Evolutionary conservation across 2,329 filamentous ascomycete genomes (phyloP).

Genomic region (Drechslerella stenobrocha): DNA sequence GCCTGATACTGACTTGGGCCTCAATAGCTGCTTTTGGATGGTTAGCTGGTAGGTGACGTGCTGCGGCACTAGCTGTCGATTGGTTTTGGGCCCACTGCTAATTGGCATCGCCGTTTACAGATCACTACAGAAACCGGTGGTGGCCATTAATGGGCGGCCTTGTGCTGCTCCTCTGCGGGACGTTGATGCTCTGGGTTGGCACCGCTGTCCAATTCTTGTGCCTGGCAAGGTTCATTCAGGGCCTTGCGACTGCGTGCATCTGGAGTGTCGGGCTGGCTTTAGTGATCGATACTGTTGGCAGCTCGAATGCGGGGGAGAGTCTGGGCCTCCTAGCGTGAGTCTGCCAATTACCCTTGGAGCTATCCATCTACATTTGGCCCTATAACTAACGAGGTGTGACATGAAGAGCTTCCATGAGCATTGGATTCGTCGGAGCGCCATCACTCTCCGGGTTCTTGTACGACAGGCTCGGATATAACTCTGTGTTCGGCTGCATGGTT

Average conservation of each 20-base stretch:
- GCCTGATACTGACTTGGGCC: neutral
- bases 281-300: constrained; percentile 47
- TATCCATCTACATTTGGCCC: neutral
- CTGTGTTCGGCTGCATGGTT: constrained; percentile 42
- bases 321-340: constrained; percentile 40
- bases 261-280: constrained; percentile 45
- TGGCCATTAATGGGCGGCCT: constrained; percentile 43
- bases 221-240: constrained; percentile 44
- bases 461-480: constrained; percentile 37
- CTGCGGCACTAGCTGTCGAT: too few species aligned
- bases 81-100: too few species aligned
- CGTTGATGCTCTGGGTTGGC: constrained; percentile 45
- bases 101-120: constrained; percentile 13
- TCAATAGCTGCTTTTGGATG: constrained; percentile 43
- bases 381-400: neutral
- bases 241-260: constrained; percentile 42
- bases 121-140: constrained; percentile 41
- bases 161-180: constrained; percentile 27
- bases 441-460: constrained; percentile 41
- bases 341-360: neutral
- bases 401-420: constrained; percentile 37
- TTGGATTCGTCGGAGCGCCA: constrained; percentile 43
- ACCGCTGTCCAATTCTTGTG: constrained; percentile 26
- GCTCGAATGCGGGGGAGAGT: constrained; percentile 44
- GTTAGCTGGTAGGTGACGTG: constrained; percentile 37